These are phyloP conservation scores for Sideroxylon spinosum DNA, from an alignment of 179 eudicot species.

Conservation along the genomic window DNA sequence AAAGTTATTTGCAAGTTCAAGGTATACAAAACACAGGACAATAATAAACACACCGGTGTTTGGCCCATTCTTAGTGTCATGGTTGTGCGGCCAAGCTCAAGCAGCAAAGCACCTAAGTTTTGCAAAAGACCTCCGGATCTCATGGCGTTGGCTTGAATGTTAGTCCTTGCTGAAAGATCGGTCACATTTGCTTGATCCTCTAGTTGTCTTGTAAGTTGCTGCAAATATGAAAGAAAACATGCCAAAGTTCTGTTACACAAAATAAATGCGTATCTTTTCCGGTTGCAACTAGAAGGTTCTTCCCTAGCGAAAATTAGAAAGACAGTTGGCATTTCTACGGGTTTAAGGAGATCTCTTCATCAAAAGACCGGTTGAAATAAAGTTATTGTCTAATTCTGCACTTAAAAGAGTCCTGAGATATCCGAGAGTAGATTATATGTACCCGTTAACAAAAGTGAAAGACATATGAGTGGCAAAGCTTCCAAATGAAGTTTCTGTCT, in stretches of 20 bases:
- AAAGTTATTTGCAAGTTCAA: background rate
- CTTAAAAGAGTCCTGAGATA: too few species aligned
- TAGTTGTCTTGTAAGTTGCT: constrained; percentile 70
- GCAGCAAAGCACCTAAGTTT: constrained; percentile 80
- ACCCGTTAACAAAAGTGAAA: background rate
- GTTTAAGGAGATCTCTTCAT: too few species aligned
- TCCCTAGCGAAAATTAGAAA: background rate
- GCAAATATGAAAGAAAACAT: constrained; percentile 29
- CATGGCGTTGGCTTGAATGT: constrained; percentile 55
- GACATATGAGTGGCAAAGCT: background rate
- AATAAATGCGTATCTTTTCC: background rate
- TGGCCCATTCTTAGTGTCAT: constrained; percentile 83
- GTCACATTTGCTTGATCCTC: constrained; percentile 49
- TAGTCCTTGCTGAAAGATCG: constrained; percentile 52
- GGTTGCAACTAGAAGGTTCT: background rate
- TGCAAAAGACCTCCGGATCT: constrained; percentile 74
- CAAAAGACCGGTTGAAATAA: too few species aligned
- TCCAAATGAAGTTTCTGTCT: background rate
- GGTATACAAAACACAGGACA: constrained; percentile 3
- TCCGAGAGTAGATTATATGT: background rate
- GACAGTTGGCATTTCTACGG: background rate
- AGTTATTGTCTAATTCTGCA: too few species aligned
- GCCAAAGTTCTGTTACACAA: constrained; percentile 4
- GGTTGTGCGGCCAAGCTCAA: constrained; percentile 92
- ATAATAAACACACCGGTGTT: constrained; percentile 60